Conservation (phyloP, 1,139 yeast genomes). For the Yarrowia galli region DNA sequence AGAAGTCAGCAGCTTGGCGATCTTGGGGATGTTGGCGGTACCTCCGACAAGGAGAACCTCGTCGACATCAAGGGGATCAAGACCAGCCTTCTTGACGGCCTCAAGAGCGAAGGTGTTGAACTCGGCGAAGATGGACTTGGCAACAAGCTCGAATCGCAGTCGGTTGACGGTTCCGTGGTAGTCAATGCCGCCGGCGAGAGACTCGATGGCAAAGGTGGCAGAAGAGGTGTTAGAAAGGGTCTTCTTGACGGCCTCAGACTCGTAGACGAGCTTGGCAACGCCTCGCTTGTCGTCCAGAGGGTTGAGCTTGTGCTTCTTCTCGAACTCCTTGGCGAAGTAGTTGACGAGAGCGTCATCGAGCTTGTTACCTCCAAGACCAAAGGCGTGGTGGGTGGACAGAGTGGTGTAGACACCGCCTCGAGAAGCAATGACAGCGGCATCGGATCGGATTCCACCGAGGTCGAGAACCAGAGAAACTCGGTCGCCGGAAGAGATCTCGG, state of each 20-base stretch:
- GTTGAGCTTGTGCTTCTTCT: slow-evolving; percentile 82
- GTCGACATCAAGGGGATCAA: slow-evolving; percentile 85
- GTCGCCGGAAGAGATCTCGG: slow-evolving; percentile 65
- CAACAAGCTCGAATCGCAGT: slow-evolving; percentile 88
- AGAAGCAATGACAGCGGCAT: slow-evolving; percentile 90
- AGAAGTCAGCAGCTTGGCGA: slow-evolving; percentile 74
- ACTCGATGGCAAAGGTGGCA: slow-evolving; percentile 92
- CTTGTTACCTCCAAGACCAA: slow-evolving; percentile 84
- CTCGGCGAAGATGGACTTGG: slow-evolving; percentile 76
- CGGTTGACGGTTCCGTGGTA: slow-evolving; percentile 93
- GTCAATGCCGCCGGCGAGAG: slow-evolving; percentile 92
- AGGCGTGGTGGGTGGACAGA: slow-evolving; percentile 84
- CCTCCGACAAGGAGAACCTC: slow-evolving; percentile 96
- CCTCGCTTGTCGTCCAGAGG: slow-evolving; percentile 86
- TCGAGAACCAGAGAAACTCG: slow-evolving; percentile 92
- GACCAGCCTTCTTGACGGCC: slow-evolving; percentile 79
- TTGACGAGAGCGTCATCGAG: slow-evolving; percentile 83
- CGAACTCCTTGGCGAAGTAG: slow-evolving; percentile 89
- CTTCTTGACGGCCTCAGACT: slow-evolving; percentile 85
- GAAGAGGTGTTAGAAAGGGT: slow-evolving; percentile 90
- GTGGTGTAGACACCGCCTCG: slow-evolving; percentile 94
- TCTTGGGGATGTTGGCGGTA: slow-evolving; percentile 88
- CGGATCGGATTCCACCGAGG: slow-evolving; percentile 96
- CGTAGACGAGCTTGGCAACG: slow-evolving; percentile 84
- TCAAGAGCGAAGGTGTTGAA: slow-evolving; percentile 79